These are phyloP conservation scores for Favolaschia claudopus DNA, from an alignment of 768 basidiomycete species.

Conservation along the genomic window DNA sequence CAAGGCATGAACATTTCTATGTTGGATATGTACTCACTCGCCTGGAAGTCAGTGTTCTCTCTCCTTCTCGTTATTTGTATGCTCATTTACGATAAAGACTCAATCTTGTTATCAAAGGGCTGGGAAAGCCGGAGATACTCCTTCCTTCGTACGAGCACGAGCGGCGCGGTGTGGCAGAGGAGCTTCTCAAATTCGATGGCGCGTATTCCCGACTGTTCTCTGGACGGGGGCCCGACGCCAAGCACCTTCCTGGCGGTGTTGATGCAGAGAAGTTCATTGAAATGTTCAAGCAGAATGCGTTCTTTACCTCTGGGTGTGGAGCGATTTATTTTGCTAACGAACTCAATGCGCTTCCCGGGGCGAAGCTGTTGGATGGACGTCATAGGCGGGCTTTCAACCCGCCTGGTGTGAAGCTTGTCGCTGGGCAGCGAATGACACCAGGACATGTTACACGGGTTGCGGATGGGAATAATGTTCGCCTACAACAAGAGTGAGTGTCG, in stretches of 20 bases:
- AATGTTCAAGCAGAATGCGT: slow-evolving; percentile 31
- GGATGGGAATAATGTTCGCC: slow-evolving; percentile 23
- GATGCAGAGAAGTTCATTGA: slow-evolving; percentile 25
- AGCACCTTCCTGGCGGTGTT: slow-evolving; percentile 23
- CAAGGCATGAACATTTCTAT: slow-evolving; percentile 46
- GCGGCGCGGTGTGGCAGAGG: slow-evolving; percentile 46
- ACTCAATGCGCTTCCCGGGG: slow-evolving; percentile 23
- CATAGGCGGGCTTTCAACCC: slow-evolving; percentile 21
- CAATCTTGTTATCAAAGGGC: slow-evolving; percentile 27
- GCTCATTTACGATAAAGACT: slow-evolving; percentile 1
- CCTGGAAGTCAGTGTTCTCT: slow-evolving; percentile 20
- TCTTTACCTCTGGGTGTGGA: slow-evolving; percentile 27
- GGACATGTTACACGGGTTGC: slow-evolving; percentile 21
- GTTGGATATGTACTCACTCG: slow-evolving; percentile 28
- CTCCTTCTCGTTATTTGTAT: neutral
- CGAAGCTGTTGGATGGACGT: neutral
- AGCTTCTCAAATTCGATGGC: slow-evolving; percentile 50
- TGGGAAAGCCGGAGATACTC: slow-evolving; percentile 24
- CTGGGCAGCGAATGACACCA: slow-evolving; percentile 23
- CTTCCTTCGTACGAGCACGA: slow-evolving; percentile 45
- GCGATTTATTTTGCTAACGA: slow-evolving; percentile 24
- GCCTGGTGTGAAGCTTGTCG: slow-evolving; percentile 17
- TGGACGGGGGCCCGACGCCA: slow-evolving; percentile 26
- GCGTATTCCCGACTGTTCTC: slow-evolving; percentile 49
- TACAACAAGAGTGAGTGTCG: slow-evolving; percentile 24